Base-by-base conservation (phyloP, 179 eudicot species). In the Amaranthus tricolor region DNA sequence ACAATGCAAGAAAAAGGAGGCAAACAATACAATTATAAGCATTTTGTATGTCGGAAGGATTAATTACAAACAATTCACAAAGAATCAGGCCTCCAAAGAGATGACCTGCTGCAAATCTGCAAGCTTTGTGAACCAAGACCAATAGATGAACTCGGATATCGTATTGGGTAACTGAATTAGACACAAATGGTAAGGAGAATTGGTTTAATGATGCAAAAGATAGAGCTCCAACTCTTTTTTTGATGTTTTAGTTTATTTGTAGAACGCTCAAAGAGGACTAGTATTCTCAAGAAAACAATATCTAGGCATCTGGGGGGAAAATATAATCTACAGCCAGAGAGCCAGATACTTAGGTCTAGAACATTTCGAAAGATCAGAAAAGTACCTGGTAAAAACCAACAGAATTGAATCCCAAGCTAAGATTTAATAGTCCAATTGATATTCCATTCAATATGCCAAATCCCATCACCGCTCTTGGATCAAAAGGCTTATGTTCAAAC, bases 301-400 rank as follows among this genome's bases (percentile, higher is more conserved):
- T 40, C 13, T 8, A 66, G 16, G 16, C 13, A 1, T 8, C 31
- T 9, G 3, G 40, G 49, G 40, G 31, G 43, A 16, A 49, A 66
- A 49, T 7, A 10, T 6, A 10, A 61, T 61, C 43, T 16, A 11
- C 40, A 12, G 54, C 71, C 58, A 56, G 52, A 51, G 61, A 55
- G 40, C 50, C 50, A 68, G 20, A 51, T 51, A 52, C n/a, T 10
- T n/a, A n/a, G 31, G 43, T 55, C 40, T 40, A 66, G 13, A 48
- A 49, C 6, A 17, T n/a, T n/a, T 48, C 48, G 55, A 31, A 4
- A 48, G 40, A 31, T 52, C 44, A 47, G 44, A 44, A 12, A 68
- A 47, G 68, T 81, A 90, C 97, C 94, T 91, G 97, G 79, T 91
- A 91, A 85, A 91, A 91, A 68, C 97, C 97, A 83, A 91, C 97